Evolutionary conservation across 306 rosid species (phyloP).

Genomic region (Bauhinia variegata): DNA sequence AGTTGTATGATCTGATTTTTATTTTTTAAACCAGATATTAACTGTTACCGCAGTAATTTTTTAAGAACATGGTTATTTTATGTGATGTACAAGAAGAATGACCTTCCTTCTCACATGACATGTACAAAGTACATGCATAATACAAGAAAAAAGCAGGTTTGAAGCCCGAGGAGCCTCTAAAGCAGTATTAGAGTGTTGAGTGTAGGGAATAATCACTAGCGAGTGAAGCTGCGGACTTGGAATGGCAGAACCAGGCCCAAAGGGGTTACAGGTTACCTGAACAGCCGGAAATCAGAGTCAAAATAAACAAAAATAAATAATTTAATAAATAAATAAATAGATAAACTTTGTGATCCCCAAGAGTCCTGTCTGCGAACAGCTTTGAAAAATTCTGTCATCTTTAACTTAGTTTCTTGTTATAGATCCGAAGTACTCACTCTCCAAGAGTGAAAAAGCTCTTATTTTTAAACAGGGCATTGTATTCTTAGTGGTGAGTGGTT

Average conservation of each 20-base stretch:
- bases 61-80: no score
- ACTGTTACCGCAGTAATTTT: no score
- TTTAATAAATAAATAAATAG: no score
- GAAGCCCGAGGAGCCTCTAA: slow-evolving; percentile 38
- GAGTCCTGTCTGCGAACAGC: slow-evolving; percentile 47
- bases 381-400: slow-evolving; percentile 44
- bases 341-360: slow-evolving; percentile 54
- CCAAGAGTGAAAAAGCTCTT: slow-evolving; percentile 40
- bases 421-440: slow-evolving; percentile 65
- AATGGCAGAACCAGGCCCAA: slow-evolving; percentile 8
- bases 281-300: slow-evolving; percentile 44
- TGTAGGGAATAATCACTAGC: slow-evolving; percentile 22
- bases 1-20: no score
- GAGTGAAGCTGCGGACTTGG: no score
- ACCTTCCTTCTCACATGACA: slow-evolving; percentile 37
- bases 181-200: slow-evolving; percentile 38
- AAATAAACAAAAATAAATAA: slow-evolving; percentile 33
- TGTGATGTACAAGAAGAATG: background rate
- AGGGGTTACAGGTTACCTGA: slow-evolving; percentile 36
- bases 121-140: slow-evolving; percentile 18
- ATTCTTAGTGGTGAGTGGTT: slow-evolving; percentile 44
- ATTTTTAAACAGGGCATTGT: slow-evolving; percentile 44
- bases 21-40: no score
- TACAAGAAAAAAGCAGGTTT: slow-evolving; percentile 47
- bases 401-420: slow-evolving; percentile 44